Evolutionary conservation across 768 basidiomycete species (phyloP).

Genomic region (Xerocomellus chrysenteron): DNA sequence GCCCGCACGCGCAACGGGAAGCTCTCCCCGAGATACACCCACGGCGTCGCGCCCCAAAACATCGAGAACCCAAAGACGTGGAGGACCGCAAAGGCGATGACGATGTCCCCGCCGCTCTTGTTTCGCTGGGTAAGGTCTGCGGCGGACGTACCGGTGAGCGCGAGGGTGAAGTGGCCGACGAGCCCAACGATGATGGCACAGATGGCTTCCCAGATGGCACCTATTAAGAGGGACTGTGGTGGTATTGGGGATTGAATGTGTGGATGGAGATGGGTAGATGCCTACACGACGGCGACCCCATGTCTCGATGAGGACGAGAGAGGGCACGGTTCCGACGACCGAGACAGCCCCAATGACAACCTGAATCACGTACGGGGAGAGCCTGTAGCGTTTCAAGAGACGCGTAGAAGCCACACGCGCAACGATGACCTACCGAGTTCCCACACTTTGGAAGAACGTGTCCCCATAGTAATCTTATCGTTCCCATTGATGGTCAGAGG

Average conservation of each 20-base stretch:
- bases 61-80: conserved; percentile 70
- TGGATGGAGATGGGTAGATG: conserved; percentile 23
- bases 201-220: conserved; percentile 55
- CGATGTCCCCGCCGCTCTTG: conserved; percentile 45
- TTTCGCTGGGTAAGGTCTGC: conserved; percentile 51
- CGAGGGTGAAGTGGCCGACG: conserved; percentile 68
- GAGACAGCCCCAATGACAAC: conserved; percentile 72
- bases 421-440: conserved; percentile 47
- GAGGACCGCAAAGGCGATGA: conserved; percentile 74
- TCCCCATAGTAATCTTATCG: conserved; percentile 16
- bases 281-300: conserved; percentile 68
- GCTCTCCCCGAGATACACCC: conserved; percentile 78
- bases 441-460: conserved; percentile 48
- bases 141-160: conserved; percentile 47
- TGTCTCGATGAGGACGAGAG: conserved; percentile 64
- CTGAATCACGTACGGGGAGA: conserved; percentile 71
- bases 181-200: conserved; percentile 68
- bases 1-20: conserved; percentile 79
- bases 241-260: not conserved
- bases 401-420: too few relatives aligned
- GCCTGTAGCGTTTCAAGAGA: conserved; percentile 26
- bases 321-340: conserved; percentile 69
- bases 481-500: not conserved
- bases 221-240: conserved; percentile 22
- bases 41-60: conserved; percentile 77